These are phyloP conservation scores for Suhomyces kunorum DNA, from an alignment of 1,139 yeast species.

Conservation along the genomic window DNA sequence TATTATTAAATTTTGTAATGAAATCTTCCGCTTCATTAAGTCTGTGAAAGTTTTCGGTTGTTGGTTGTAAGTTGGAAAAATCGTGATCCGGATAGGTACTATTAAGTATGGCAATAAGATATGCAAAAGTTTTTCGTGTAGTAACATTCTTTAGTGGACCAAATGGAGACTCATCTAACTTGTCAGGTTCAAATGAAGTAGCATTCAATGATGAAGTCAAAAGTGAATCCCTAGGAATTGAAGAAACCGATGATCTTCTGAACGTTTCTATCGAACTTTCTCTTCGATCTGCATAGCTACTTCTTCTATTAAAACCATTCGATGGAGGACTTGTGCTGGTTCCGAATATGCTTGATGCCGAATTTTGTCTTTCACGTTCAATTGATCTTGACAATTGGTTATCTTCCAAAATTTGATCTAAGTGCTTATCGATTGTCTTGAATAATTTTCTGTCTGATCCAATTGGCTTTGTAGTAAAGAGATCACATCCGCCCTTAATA, in stretches of 20 bases:
- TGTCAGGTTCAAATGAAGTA: slow-evolving; percentile 21
- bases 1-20: slow-evolving; percentile 73
- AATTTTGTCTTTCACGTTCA: slow-evolving; percentile 43
- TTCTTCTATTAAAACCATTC: slow-evolving; percentile 18
- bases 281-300: slow-evolving; percentile 27
- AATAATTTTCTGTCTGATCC: slow-evolving; percentile 86
- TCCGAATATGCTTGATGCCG: slow-evolving; percentile 39
- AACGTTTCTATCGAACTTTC: slow-evolving; percentile 25
- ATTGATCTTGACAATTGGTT: slow-evolving; percentile 45
- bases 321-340: slow-evolving; percentile 38
- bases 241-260: slow-evolving; percentile 13
- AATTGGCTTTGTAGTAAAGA: slow-evolving; percentile 91
- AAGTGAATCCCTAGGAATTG: slow-evolving; percentile 12
- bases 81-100: slow-evolving; percentile 96
- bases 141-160: slow-evolving; percentile 87
- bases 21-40: slow-evolving; percentile 54
- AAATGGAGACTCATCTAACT: slow-evolving; percentile 72
- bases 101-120: slow-evolving; percentile 84
- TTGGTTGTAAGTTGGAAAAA: slow-evolving; percentile 83
- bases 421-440: slow-evolving; percentile 82
- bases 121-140: slow-evolving; percentile 86
- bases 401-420: slow-evolving; percentile 65
- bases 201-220: slow-evolving; percentile 26
- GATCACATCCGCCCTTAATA: slow-evolving; percentile 82
- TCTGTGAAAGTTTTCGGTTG: slow-evolving; percentile 61